phyloP scores from a whole-genome alignment of 2,329 filamentous ascomycete species.

The Paracamarosporium sp. region DNA sequence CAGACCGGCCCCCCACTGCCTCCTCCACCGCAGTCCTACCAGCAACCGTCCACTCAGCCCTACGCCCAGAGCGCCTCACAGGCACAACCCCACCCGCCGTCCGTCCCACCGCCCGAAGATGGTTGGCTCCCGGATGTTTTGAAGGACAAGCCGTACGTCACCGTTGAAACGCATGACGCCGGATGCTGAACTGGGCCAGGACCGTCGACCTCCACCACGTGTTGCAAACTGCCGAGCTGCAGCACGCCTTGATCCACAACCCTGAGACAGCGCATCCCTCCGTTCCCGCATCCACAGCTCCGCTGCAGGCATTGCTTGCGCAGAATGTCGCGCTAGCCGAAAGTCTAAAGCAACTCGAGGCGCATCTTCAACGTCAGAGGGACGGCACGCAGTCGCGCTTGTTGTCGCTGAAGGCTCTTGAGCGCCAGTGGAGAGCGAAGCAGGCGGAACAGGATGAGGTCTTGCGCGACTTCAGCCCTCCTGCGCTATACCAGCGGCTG shows the following conservation, averaged over 20 bases:
- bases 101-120: conserved; percentile 54
- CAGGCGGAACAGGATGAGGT: conserved; percentile 88
- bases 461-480: conserved; percentile 82
- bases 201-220: conserved; percentile 80
- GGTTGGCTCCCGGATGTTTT: conserved; percentile 81
- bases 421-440: conserved; percentile 90
- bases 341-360: conserved; percentile 67
- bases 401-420: conserved; percentile 81
- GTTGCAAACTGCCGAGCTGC: conserved; percentile 68
- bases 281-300: conserved; percentile 67
- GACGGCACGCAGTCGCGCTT: conserved; percentile 79
- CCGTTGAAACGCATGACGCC: conserved; percentile 16
- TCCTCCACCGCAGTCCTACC: conserved; percentile 46
- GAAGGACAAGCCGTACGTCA: conserved; percentile 79
- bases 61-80: conserved; percentile 27
- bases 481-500: conserved; percentile 83
- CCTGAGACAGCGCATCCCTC: conserved; percentile 74
- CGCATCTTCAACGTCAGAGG: conserved; percentile 66
- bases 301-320: conserved; percentile 69
- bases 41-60: conserved; percentile 20
- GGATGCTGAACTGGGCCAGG: conserved; percentile 53
- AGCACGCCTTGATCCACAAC: conserved; percentile 76
- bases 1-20: conserved; percentile 52
- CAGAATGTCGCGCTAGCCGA: conserved; percentile 75
- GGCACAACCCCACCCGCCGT: conserved; percentile 20